These are phyloP conservation scores for Phoenix dactylifera DNA, from an alignment of 176 grass and related monocot species.

Conservation along the genomic window DNA sequence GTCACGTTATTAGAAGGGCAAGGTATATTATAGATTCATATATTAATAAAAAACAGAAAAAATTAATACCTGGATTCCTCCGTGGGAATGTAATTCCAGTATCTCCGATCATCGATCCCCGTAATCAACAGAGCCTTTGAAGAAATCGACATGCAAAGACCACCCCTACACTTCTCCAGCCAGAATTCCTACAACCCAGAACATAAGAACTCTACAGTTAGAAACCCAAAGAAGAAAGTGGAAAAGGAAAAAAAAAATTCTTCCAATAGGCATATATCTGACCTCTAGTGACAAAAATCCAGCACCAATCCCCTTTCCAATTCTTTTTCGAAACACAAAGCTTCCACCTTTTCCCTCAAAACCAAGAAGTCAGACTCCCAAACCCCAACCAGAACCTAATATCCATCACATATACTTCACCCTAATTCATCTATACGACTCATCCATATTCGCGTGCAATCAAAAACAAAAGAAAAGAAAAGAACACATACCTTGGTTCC, in stretches of 20 bases:
- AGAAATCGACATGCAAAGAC: slow-evolving; percentile 69
- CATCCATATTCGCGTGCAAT: not conserved
- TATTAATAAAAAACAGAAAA: too few relatives aligned
- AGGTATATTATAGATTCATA: too few relatives aligned
- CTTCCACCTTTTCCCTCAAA: not conserved
- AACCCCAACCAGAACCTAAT: not conserved
- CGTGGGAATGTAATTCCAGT: slow-evolving; percentile 72
- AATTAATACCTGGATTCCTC: slow-evolving; percentile 65
- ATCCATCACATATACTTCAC: not conserved
- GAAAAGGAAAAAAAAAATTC: slow-evolving; percentile 3
- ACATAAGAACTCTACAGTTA: too few relatives aligned
- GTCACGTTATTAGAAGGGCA: too few relatives aligned
- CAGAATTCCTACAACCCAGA: slow-evolving; percentile 60
- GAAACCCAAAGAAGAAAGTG: slow-evolving; percentile 3
- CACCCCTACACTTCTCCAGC: slow-evolving; percentile 70
- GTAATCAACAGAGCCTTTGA: slow-evolving; percentile 75
- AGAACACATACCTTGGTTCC: slow-evolving; percentile 34
- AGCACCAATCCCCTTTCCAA: too few relatives aligned
- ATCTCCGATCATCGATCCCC: slow-evolving; percentile 75
- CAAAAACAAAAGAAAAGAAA: not conserved
- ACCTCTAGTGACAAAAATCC: too few relatives aligned
- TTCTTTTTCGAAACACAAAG: too few relatives aligned
- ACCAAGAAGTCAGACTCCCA: not conserved
- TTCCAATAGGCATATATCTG: too few relatives aligned
- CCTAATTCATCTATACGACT: not conserved